Base-by-base conservation (phyloP, 176 grass and related monocot species). In the Aegilops bicornis region DNA sequence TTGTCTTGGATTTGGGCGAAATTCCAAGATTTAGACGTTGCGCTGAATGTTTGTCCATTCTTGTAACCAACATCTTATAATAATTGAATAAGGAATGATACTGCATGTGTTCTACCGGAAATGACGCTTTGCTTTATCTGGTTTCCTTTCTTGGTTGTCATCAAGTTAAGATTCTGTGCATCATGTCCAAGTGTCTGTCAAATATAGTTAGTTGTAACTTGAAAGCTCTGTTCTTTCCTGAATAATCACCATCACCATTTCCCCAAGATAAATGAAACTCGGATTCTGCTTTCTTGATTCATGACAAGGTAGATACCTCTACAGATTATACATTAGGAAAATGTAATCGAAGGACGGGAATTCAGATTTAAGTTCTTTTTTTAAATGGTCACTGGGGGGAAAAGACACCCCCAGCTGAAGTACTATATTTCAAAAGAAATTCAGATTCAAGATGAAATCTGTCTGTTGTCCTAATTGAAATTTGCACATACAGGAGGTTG, bases 401-500 rank as follows among this genome's bases (percentile, higher is more conserved):
- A 33, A 33, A 33, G 32, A 33, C 32, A 4, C 32, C 32, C 32
- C 32, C 32, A 43, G 10, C 42, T 43, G 42, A 43, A 43, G 32
- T 42, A 27, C 27, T 27, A 42, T 42, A 42, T 47, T 47, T 47
- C 43, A 47, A 47, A 47, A 47, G 43, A 47, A 62, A 25, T 80
- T 35, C 1, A 1, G 45, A 64, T 79, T 56, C 1, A 10, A 36
- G 25, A 64, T 17, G 76, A 73, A 52, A 8, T 5, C 61, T 75
- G 25, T 29, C 23, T 20, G 4, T 16, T 74, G 19, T 40, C 9
- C 69, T 88, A 30, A 78, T 22, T 31, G 0, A 64, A 13, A 17
- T 74, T 39, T 66, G 59, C 43, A 22, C 45, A 69, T 40, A 5
- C 85, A 91, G 89, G 76, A 52, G 37, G 23, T 1, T 15, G 50